A percentile compares a stretch with the other conserved stretches of the same genome.
Evolutionary conservation across 2,329 filamentous ascomycete genomes (phyloP).

Genomic region (Aureobasidium sp.): DNA sequence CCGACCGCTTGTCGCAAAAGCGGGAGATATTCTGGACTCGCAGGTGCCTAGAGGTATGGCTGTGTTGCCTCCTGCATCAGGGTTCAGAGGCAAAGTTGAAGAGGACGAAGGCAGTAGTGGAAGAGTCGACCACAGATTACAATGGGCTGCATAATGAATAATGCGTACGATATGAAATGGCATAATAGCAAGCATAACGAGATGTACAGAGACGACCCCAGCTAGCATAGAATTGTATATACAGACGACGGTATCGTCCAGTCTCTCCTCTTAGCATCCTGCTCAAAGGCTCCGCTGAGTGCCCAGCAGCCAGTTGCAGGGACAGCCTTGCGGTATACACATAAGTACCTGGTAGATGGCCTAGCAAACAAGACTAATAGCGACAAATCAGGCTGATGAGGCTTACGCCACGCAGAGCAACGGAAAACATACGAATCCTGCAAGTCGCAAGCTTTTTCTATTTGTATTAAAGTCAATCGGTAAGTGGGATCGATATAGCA

Average conservation of each 20-base stretch:
- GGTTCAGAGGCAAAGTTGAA: neutral
- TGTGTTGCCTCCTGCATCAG: neutral
- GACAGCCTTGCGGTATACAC: too few relatives aligned
- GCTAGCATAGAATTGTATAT: neutral
- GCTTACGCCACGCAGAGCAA: too few relatives aligned
- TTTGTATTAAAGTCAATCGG: too few relatives aligned
- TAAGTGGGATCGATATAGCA: too few relatives aligned
- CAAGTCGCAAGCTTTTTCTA: too few relatives aligned
- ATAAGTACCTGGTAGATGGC: too few relatives aligned
- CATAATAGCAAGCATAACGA: neutral
- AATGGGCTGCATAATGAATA: neutral
- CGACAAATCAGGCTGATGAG: too few relatives aligned
- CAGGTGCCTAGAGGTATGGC: neutral
- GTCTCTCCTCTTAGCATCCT: too few relatives aligned
- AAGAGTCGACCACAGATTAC: neutral
- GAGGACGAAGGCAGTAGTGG: neutral
- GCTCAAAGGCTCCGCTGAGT: too few relatives aligned
- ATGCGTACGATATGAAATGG: neutral
- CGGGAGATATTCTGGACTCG: constrained; percentile 27
- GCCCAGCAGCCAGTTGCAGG: too few relatives aligned
- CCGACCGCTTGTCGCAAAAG: constrained; percentile 28
- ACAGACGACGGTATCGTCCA: neutral
- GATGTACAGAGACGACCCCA: neutral
- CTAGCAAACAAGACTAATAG: too few relatives aligned
- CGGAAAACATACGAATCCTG: too few relatives aligned